Conservation (phyloP, 2,329 filamentous ascomycete genomes). For the Ophiostoma ips region DNA sequence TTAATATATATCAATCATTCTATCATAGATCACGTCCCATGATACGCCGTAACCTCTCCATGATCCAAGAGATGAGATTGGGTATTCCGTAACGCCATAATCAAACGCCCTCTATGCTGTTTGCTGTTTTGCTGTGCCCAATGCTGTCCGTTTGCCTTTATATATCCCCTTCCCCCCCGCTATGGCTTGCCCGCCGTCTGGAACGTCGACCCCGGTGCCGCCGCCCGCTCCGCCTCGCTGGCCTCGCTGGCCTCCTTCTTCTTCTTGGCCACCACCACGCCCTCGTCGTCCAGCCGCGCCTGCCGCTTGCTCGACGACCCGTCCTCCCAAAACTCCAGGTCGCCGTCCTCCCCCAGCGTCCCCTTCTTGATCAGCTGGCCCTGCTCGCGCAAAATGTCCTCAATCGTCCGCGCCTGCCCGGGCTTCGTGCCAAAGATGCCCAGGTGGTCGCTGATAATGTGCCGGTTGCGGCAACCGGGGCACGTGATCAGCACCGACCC, state of each 20-base stretch:
- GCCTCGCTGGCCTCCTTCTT: neutral
- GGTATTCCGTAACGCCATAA: slow-evolving; percentile 1
- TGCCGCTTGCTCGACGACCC: slow-evolving; percentile 29
- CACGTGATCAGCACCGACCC: slow-evolving; percentile 84
- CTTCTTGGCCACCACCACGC: slow-evolving; percentile 9
- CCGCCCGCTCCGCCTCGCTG: neutral
- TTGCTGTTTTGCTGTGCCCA: neutral
- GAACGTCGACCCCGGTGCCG: slow-evolving; percentile 19
- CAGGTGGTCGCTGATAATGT: slow-evolving; percentile 85
- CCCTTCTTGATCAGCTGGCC: slow-evolving; percentile 63
- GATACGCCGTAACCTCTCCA: neutral
- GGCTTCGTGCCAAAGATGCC: slow-evolving; percentile 56
- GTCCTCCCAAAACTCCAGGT: slow-evolving; percentile 86
- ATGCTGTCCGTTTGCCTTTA: too few species aligned
- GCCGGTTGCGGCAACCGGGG: slow-evolving; percentile 70
- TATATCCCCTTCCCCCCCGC: neutral
- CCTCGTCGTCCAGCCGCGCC: slow-evolving; percentile 14
- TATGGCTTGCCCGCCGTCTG: neutral
- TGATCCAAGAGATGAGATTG: neutral
- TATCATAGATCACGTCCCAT: neutral
- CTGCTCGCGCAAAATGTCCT: slow-evolving; percentile 63
- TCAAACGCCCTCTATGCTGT: neutral
- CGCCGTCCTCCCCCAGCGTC: slow-evolving; percentile 59
- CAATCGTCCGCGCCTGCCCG: slow-evolving; percentile 44
- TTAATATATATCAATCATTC: neutral